Base-by-base conservation (phyloP, 108 stramenopile species). In the Fistulifera pelliculosa region DNA sequence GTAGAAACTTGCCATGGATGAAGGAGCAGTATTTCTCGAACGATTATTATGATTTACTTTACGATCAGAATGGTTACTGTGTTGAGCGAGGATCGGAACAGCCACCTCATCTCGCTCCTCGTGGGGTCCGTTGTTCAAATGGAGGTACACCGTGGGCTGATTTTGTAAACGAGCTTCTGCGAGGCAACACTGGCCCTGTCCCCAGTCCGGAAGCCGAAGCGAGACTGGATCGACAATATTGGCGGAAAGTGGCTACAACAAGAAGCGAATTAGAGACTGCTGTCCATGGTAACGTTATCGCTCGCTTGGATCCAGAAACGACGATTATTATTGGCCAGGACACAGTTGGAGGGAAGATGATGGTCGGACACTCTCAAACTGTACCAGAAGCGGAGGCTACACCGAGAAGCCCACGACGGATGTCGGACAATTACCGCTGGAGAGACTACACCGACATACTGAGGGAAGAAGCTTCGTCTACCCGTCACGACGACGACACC, bases 21-120 rank as follows among this genome's bases (percentile, higher is more conserved):
- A 53, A 55, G 35, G 85, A 91, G 48, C 90, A 91, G 55, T 91
- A 91, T 61, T 91, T 86, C 66, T 76, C 83, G 14, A 91, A 85
- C 51, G 90, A 91, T 51, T 91, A 91, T 55, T 91, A 91, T 54
- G 90, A 91, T n/a, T 57, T 91, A 11, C 54, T 60, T 13, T 87
- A 87, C 45, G 85, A 91, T 64, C 18, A 39, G 19, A 77, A 74
- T 69, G 90, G 90, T 0, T 87, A 87, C 49, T 87, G 85, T 58
- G 67, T 91, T 31, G 90, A 91, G 49, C 58, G 69, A 45, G 90
- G 90, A 11, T 91, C 90, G 38, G 73, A 67, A 41, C 55, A 57
- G 45, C 90, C 90, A 15, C 90, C 90, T 18, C 90, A 91, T 56
- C 65, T 91, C 26, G 90, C 90, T 26, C 90, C 90, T 17, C 61